Conservation (phyloP, 768 basidiomycete genomes). For the Suillus decipiens region DNA sequence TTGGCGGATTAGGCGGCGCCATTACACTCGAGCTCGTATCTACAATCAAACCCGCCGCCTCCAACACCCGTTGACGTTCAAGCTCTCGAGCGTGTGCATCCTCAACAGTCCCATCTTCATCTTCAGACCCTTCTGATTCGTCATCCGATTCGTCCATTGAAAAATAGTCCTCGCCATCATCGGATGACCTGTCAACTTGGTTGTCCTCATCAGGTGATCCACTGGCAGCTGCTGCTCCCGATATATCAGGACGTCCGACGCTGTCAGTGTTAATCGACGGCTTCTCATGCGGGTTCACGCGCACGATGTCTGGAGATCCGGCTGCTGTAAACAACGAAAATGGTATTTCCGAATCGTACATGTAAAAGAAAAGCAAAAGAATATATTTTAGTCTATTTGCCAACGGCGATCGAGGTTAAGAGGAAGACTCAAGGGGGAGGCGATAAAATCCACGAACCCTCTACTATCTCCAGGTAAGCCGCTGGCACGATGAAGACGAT, state of each 20-base stretch:
- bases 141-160: slow-evolving; percentile 33
- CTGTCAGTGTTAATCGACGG: slow-evolving; percentile 2
- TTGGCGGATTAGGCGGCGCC: slow-evolving; percentile 43
- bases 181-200: slow-evolving; percentile 30
- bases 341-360: slow-evolving; percentile 24
- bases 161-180: slow-evolving; percentile 36
- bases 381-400: slow-evolving; percentile 81
- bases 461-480: slow-evolving; percentile 79
- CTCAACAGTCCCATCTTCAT: slow-evolving; percentile 38
- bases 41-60: slow-evolving; percentile 85
- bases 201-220: slow-evolving; percentile 10
- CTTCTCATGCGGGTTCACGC: slow-evolving; percentile 4
- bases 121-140: slow-evolving; percentile 27
- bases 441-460: slow-evolving; percentile 79
- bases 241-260: background rate
- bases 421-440: slow-evolving; percentile 52
- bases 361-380: slow-evolving; percentile 53
- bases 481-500: slow-evolving; percentile 90
- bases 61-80: slow-evolving; percentile 81
- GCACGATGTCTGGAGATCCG: background rate
- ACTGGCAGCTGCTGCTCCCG: background rate
- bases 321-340: slow-evolving; percentile 9
- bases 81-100: slow-evolving; percentile 63
- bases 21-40: slow-evolving; percentile 44
- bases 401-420: slow-evolving; percentile 46